Evolutionary conservation across 1,139 yeast genomes (phyloP), one percentile per base, ranked within the genome.

Genomic region (Pichia sp.): DNA sequence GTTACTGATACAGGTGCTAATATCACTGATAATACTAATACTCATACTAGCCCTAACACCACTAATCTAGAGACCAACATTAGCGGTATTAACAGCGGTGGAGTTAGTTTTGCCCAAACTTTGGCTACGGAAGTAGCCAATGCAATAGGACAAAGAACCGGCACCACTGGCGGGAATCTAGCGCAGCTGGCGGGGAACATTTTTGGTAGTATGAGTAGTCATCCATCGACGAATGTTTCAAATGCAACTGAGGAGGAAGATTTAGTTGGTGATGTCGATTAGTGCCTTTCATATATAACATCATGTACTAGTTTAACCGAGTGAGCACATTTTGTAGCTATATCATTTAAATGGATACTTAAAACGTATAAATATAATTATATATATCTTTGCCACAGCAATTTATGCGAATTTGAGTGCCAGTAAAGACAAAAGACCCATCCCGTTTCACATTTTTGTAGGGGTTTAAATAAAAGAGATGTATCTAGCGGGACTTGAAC

Each of bases 201-300:
- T 8, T n/a, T 45, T 11, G 43, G 46, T n/a, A 44, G 48, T 8
- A 11, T 45, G 7, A 39, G 33, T 27, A 37, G 37, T 2, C 37
- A 33, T 3, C 7, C 33, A 8, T 10, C 10, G 33, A 31, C 7
- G 29, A 35, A 44, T 10, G 33, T 37, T 34, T 39, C 28, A 6
- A 42, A 36, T 33, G 33, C 35, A 9, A 35, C n/a, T 31, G 36
- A 9, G 5, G 46, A 44, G 27, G 43, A 42, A 9, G 48, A 49
- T 37, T 33, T 45, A 8, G 43, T 44, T 27, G 27, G 35, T 37
- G 43, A 41, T 28, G 29, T 48, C 32, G 47, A 49, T 34, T 45
- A 36, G 38, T 16, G 23, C 23, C 23, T 16, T 16, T 16, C 23
- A 16, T 16, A 16, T 16, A 16, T 16, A 16, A 16, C 23, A 16